Conservation (phyloP, 257 asterid species). For the Handroanthus guayacan region DNA sequence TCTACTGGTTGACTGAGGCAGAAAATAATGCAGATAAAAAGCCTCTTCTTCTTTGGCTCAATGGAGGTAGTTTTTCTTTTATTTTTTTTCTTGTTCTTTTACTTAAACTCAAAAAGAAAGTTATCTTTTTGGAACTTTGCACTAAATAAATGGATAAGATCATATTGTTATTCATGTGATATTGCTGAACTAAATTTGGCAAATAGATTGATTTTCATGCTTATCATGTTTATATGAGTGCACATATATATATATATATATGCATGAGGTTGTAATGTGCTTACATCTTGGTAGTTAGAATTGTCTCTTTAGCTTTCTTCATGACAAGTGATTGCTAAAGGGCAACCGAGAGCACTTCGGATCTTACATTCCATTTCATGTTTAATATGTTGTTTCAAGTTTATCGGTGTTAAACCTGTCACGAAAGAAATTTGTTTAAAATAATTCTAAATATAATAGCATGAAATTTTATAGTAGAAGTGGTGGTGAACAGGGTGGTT, state of each 20-base stretch:
- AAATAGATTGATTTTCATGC: no score
- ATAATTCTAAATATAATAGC: neutral
- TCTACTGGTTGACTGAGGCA: slow-evolving; percentile 82
- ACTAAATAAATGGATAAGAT: no score
- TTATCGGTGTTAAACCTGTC: neutral
- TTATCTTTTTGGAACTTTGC: no score
- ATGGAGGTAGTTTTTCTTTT: slow-evolving; percentile 61
- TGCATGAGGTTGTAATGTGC: neutral
- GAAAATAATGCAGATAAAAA: slow-evolving; percentile 45
- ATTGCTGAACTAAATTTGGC: neutral
- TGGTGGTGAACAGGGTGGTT: neutral
- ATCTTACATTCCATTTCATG: no score
- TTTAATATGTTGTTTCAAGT: no score
- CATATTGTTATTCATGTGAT: neutral
- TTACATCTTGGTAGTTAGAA: neutral
- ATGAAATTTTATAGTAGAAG: no score
- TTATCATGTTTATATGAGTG: neutral
- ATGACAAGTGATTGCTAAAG: neutral
- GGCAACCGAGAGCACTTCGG: no score
- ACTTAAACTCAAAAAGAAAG: neutral
- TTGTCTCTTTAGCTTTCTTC: neutral
- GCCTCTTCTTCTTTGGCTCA: slow-evolving; percentile 89
- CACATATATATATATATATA: no score
- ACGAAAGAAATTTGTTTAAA: neutral
- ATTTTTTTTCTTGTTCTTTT: neutral